Evolutionary conservation across 192 early-diverging fungal genomes (phyloP).

Genomic region (Pilaira anomala): DNA sequence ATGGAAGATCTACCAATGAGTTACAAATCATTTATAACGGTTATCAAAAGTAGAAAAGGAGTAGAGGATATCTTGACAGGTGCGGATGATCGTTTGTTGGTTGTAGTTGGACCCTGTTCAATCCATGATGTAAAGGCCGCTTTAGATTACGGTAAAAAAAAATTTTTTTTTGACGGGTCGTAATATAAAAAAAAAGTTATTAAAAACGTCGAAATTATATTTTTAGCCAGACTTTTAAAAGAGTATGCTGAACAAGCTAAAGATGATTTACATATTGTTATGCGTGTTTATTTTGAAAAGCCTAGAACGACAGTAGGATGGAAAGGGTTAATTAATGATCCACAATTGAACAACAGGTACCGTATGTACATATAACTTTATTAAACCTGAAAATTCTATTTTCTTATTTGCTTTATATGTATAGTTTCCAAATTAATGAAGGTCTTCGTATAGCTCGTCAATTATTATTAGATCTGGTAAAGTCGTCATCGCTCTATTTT

Average conservation of each 20-base stretch:
- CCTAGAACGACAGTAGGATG: constrained; percentile 84
- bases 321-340: constrained; percentile 92
- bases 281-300: constrained; percentile 89
- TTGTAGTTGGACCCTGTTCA: constrained; percentile 85
- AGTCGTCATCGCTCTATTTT: background rate
- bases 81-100: constrained; percentile 73
- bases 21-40: constrained; percentile 69
- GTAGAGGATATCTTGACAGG: constrained; percentile 67
- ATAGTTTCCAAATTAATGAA: constrained; percentile 75
- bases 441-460: constrained; percentile 72
- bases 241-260: constrained; percentile 37
- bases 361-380: background rate
- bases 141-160: constrained; percentile 73
- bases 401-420: background rate
- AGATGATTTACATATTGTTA: constrained; percentile 71
- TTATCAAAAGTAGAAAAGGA: constrained; percentile 61
- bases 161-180: background rate
- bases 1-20: constrained; percentile 87
- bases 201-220: background rate
- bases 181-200: no score
- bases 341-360: constrained; percentile 62
- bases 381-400: background rate
- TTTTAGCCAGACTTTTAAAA: constrained; percentile 3
- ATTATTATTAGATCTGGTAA: constrained; percentile 66
- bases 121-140: constrained; percentile 78